Conservation (phyloP, 116 monocot species). For the Posidonia oceanica region DNA sequence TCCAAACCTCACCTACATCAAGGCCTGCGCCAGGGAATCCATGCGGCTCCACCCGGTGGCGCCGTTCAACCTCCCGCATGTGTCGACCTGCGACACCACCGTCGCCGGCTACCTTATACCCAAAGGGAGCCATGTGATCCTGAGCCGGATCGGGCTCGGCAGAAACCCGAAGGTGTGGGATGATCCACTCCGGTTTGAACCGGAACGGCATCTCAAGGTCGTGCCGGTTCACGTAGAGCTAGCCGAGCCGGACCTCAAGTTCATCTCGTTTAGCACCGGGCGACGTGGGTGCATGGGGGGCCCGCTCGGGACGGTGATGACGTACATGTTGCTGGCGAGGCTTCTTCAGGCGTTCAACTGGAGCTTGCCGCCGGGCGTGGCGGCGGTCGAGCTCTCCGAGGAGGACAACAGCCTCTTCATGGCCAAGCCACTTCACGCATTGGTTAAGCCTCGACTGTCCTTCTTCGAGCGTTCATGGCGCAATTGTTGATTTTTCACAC, state of each 20-base stretch:
- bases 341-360: constrained; percentile 9
- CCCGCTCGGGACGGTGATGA: constrained; percentile 11
- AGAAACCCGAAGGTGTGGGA: constrained; percentile 8
- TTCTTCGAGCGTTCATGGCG: too few relatives aligned
- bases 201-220: constrained; percentile 6
- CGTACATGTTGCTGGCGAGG: constrained; percentile 15
- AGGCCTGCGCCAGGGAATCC: constrained; percentile 15
- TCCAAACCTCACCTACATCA: constrained; percentile 11
- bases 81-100: constrained; percentile 1
- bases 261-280: constrained; percentile 12
- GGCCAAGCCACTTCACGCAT: not conserved
- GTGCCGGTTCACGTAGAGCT: constrained; percentile 4
- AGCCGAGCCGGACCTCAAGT: constrained; percentile 7
- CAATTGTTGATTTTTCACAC: too few relatives aligned
- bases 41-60: constrained; percentile 13
- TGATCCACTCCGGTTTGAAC: constrained; percentile 7
- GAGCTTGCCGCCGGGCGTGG: not conserved
- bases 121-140: constrained; percentile 13
- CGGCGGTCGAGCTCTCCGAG: not conserved
- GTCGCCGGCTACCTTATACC: constrained; percentile 14
- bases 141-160: constrained; percentile 21
- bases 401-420: constrained; percentile 1
- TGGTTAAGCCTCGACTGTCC: not conserved
- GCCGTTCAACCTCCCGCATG: constrained; percentile 18
- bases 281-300: constrained; percentile 17